These are phyloP conservation scores for Malus hybrid DNA, from an alignment of 331 rosid genomes.

Conservation along the genomic window DNA sequence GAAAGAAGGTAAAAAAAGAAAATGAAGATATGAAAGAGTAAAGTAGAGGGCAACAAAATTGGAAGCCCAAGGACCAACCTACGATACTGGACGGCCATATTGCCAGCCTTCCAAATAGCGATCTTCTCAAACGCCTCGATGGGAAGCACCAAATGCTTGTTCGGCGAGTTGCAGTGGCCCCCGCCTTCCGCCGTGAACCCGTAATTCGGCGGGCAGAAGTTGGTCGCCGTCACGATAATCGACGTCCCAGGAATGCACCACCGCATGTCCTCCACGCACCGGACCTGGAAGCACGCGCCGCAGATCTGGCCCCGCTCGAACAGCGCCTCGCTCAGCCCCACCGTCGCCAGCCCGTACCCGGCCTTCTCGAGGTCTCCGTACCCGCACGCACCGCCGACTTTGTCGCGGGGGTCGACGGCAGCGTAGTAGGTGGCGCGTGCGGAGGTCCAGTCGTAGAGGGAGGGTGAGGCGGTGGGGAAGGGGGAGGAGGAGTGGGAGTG, in stretches of 20 bases:
- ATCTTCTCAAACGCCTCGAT: conserved; percentile 93
- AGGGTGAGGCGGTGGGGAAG: conserved; percentile 4
- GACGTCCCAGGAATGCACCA: conserved; percentile 93
- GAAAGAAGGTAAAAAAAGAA: neutral
- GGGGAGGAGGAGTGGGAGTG: conserved; percentile 42
- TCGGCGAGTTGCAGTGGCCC: conserved; percentile 86
- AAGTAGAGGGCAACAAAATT: neutral
- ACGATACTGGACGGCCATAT: conserved; percentile 89
- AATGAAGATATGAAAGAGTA: neutral
- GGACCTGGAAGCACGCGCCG: conserved; percentile 83
- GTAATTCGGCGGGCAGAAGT: conserved; percentile 88
- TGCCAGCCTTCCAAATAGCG: conserved; percentile 96
- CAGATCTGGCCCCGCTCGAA: conserved; percentile 96
- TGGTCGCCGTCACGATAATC: conserved; percentile 81
- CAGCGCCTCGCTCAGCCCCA: conserved; percentile 68
- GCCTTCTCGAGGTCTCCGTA: conserved; percentile 68
- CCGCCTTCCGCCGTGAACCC: conserved; percentile 76
- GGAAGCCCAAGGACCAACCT: conserved; percentile 29
- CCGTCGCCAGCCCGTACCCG: conserved; percentile 84
- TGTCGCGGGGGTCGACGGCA: conserved; percentile 74
- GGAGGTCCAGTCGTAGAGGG: conserved; percentile 61
- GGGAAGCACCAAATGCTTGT: conserved; percentile 80
- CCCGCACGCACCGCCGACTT: conserved; percentile 91
- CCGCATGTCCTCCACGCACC: conserved; percentile 71
- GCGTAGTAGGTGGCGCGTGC: conserved; percentile 95